Conservation (phyloP, 805 yeast species). For the Sungouiozyma ichnusensis region DNA sequence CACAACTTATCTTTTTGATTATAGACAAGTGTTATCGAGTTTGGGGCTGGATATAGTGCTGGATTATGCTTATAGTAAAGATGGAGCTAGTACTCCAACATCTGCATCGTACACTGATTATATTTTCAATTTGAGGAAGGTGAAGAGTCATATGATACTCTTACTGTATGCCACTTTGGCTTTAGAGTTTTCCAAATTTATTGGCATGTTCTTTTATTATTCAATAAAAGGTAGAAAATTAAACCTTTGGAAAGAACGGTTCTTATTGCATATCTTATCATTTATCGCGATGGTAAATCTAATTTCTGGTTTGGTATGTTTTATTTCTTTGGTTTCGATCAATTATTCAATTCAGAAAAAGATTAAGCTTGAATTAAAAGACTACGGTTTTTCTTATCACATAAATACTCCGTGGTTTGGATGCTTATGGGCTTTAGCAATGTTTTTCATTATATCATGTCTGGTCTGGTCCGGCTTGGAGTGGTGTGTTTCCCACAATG, state of each 20-base stretch:
- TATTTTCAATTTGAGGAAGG: slow-evolving; percentile 5
- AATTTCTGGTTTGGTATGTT: slow-evolving; percentile 14
- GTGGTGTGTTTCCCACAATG: slow-evolving; percentile 23
- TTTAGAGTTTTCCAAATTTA: slow-evolving; percentile 8
- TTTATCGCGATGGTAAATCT: slow-evolving; percentile 15
- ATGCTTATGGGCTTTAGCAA: slow-evolving; percentile 15
- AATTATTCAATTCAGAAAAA: slow-evolving; percentile 12
- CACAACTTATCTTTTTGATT: slow-evolving; percentile 18
- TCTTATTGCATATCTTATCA: slow-evolving; percentile 19
- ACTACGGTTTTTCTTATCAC: slow-evolving; percentile 21
- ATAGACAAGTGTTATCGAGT: slow-evolving; percentile 16
- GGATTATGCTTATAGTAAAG: slow-evolving; percentile 21
- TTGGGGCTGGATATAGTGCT: slow-evolving; percentile 22
- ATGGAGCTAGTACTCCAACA: neutral
- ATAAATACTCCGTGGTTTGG: slow-evolving; percentile 20
- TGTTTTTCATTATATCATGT: slow-evolving; percentile 15
- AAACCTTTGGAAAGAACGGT: slow-evolving; percentile 12
- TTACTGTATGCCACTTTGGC: slow-evolving; percentile 11
- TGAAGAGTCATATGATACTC: slow-evolving; percentile 12
- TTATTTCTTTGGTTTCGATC: slow-evolving; percentile 11
- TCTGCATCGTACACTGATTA: slow-evolving; percentile 7
- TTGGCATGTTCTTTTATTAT: slow-evolving; percentile 20
- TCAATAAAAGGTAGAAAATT: slow-evolving; percentile 17
- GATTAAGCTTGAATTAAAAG: slow-evolving; percentile 15
- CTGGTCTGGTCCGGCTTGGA: slow-evolving; percentile 27